phyloP scores from a whole-genome alignment of 106 monocot species.

The Dioscorea zingiberensis region DNA sequence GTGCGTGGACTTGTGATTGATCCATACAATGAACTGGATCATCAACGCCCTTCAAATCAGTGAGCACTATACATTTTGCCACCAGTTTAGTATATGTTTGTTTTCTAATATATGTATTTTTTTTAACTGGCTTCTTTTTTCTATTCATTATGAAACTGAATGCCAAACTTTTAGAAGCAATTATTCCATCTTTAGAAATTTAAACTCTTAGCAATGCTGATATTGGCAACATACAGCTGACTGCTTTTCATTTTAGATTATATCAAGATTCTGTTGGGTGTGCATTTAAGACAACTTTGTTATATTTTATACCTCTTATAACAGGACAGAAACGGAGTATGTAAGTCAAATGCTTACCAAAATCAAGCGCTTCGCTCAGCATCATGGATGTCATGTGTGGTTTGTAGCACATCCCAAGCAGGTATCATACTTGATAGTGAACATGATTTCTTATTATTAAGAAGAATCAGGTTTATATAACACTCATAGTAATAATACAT shows the following conservation, averaged over 20 bases:
- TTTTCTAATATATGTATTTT: no score
- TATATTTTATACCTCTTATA: neutral
- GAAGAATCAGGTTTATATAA: no score
- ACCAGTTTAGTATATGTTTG: no score
- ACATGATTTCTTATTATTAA: neutral
- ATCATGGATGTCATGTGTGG: slow-evolving; percentile 97
- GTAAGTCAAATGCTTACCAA: slow-evolving; percentile 89
- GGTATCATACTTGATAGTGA: slow-evolving; percentile 28
- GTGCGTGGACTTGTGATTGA: slow-evolving; percentile 93
- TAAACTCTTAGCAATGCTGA: no score
- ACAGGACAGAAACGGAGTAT: slow-evolving; percentile 95
- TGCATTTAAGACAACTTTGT: no score
- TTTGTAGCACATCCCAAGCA: slow-evolving; percentile 97
- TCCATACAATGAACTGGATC: slow-evolving; percentile 98
- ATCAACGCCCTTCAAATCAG: slow-evolving; percentile 70
- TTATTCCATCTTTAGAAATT: neutral
- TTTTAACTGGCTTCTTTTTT: neutral
- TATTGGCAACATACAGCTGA: no score
- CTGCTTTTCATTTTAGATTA: no score
- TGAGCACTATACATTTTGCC: slow-evolving; percentile 22
- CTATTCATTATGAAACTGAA: neutral
- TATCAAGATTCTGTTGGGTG: no score
- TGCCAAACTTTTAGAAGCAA: neutral
- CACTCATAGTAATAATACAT: no score
- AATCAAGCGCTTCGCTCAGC: slow-evolving; percentile 86